phyloP scores from a whole-genome alignment of 345 rosid species.

The Heritiera fomes region DNA sequence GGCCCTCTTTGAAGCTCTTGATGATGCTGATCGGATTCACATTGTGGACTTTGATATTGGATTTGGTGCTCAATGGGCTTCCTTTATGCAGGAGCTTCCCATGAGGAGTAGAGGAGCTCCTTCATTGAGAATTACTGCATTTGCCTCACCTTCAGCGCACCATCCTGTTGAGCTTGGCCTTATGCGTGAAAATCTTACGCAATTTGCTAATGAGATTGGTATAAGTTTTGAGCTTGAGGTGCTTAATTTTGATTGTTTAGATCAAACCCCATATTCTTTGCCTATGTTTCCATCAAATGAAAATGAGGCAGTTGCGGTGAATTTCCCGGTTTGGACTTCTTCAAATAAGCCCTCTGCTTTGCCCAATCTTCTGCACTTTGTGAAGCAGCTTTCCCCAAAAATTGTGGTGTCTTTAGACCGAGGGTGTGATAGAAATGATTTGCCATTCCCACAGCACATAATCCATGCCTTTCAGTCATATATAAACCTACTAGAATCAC shows the following conservation, averaged over 20 bases:
- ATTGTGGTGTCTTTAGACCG: slow-evolving; percentile 50
- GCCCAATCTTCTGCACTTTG: slow-evolving; percentile 45
- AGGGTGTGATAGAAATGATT: slow-evolving; percentile 49
- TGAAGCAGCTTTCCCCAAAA: slow-evolving; percentile 55
- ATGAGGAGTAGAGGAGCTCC: slow-evolving; percentile 44
- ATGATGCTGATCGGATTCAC: slow-evolving; percentile 43
- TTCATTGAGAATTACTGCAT: slow-evolving; percentile 51
- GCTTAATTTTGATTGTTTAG: slow-evolving; percentile 45
- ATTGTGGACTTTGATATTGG: slow-evolving; percentile 61
- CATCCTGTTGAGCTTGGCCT: slow-evolving; percentile 49
- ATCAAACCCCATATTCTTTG: slow-evolving; percentile 36
- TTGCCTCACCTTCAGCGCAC: slow-evolving; percentile 51
- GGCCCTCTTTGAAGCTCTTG: slow-evolving; percentile 53
- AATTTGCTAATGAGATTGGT: slow-evolving; percentile 52
- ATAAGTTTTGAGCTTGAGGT: slow-evolving; percentile 53
- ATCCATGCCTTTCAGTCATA: slow-evolving; percentile 48
- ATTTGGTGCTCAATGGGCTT: slow-evolving; percentile 68
- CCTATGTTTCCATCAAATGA: slow-evolving; percentile 41
- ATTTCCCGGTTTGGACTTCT: slow-evolving; percentile 49
- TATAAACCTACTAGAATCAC: slow-evolving; percentile 43
- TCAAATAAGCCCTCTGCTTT: slow-evolving; percentile 41
- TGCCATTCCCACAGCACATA: slow-evolving; percentile 50
- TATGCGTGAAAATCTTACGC: slow-evolving; percentile 50
- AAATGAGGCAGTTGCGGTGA: slow-evolving; percentile 51
- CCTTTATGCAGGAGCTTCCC: slow-evolving; percentile 62